Percentiles rank a stretch among this genome's conserved stretches.
Evolutionary conservation across 805 yeast species (phyloP).

Genomic region (Cyberlindnera euphorbiiphila): DNA sequence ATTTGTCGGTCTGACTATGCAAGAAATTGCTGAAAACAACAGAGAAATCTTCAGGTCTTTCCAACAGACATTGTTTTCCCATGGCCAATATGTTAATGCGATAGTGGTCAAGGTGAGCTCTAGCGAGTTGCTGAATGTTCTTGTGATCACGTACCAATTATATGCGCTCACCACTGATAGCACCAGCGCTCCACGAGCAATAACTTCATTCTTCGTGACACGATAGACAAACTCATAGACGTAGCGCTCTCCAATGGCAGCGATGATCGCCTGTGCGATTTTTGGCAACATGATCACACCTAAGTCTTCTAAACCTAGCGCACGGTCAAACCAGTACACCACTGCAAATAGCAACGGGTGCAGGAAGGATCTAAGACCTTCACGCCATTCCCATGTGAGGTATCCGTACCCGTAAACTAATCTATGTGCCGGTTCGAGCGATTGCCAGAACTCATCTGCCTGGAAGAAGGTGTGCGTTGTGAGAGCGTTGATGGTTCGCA

Average conservation of each 20-base stretch:
- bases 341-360: slow-evolving; percentile 72
- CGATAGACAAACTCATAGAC: slow-evolving; percentile 45
- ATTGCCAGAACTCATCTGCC: slow-evolving; percentile 94
- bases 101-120: slow-evolving; percentile 69
- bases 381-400: slow-evolving; percentile 92
- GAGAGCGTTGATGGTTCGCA: slow-evolving; percentile 62
- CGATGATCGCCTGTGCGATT: slow-evolving; percentile 61
- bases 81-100: slow-evolving; percentile 72
- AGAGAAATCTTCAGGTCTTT: slow-evolving; percentile 36
- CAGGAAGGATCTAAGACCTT: slow-evolving; percentile 67
- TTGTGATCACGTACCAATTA: slow-evolving; percentile 75
- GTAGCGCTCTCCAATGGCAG: slow-evolving; percentile 68
- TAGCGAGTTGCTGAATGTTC: slow-evolving; percentile 82
- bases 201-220: slow-evolving; percentile 28
- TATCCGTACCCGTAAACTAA: slow-evolving; percentile 76
- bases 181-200: slow-evolving; percentile 41
- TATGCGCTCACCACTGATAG: slow-evolving; percentile 64
- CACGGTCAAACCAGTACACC: slow-evolving; percentile 35
- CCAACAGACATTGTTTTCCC: slow-evolving; percentile 34
- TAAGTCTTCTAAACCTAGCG: slow-evolving; percentile 32
- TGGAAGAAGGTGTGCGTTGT: slow-evolving; percentile 77
- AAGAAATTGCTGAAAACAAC: slow-evolving; percentile 52
- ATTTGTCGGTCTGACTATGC: slow-evolving; percentile 83
- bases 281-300: slow-evolving; percentile 57
- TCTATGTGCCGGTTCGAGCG: slow-evolving; percentile 85